Base-by-base conservation (phyloP, 805 yeast species). In the Myxozyma nipponensis region DNA sequence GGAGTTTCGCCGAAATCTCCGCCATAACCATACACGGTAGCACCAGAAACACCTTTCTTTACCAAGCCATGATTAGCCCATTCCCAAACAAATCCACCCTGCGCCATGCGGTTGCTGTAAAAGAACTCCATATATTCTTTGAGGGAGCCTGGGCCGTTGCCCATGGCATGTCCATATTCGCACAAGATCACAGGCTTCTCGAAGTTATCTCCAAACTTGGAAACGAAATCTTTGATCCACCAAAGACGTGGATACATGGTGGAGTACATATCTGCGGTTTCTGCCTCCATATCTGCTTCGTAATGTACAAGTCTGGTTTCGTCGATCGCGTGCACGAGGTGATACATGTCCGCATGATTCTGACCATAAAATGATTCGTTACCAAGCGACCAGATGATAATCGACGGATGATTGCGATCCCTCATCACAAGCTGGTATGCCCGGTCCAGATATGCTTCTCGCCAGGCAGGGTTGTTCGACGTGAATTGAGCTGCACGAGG, bases 131-230 rank as follows among this genome's bases (percentile, higher is more conserved):
- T 63, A 42, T 68, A 68, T 38, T 67, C 69, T 44, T 58, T 54
- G 26, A 67, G 35, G 10, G 61, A 59, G 4, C 72, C 72, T 10
- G 71, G 71, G 1, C 71, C 69, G 46, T 66, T 68, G 3, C 72
- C 72, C 70, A 68, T 66, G n/a, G 71, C 69, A 54, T 68, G 70
- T 4, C 60, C 68, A 51, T 67, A 68, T 53, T 68, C 72, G 52
- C 71, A 68, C 36, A 68, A 51, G n/a, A 68, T 62, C 15, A 63
- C 51, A 6, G 72, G 71, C 49, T 63, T 65, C 9, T 49, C 44
- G 15, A 35, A 35, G 38, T 13, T 35, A 13, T 35, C 38, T 7
- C 18, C 19, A 9, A 9, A 7, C 13, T 34, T 23, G 18, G 50
- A 52, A 0, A 59, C 64, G 37, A 57, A 57, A 3, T 46, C 46